Evolutionary conservation across 148 eudicot genomes (phyloP), one percentile per base, ranked within the genome.

Genomic region (Salicornia ramosissima): DNA sequence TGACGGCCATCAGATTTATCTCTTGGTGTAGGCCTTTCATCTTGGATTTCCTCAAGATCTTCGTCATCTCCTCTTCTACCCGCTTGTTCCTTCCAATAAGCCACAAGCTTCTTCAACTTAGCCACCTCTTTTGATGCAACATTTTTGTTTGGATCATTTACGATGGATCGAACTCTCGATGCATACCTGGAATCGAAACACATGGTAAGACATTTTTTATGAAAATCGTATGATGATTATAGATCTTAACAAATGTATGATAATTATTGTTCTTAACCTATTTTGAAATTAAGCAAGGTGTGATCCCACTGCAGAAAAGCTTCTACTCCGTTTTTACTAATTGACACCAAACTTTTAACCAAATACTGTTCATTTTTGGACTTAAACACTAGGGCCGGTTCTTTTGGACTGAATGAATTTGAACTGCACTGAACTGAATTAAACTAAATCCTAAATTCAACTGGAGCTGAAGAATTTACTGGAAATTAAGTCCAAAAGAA

Each of bases 71-170:
- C 97, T 71, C 80, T 89, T 77, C 84, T 85, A 65, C 99, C 99
- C 3, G 99, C 97, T 67, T 89, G 97, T 75, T 89, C 97, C 77
- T 87, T 95, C 97, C 97, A 95, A 80, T 91, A 81, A 26, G 85
- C 81, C 18, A 91, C 93, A 57, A 86, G 65, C 79, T 86, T 95
- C 76, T 86, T 95, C 78, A 95, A 64, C 30, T 96, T 96, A 52
- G 94, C 97, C 25, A 95, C 96, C 84, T 95, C 99, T 72, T 89
- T 95, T 18, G 99, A 89, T 7, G 90, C 82, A 21, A 95, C 90
- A 64, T 91, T 95, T 77, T 91, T 95, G 77, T 86, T 95, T 4
- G 99, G 96, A 47, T 95, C 99, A 56, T 95, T 95, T 29, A 91
- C 82, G 50, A 95, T 91, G 7, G 99, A 87, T 31, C 99, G 86